These are phyloP conservation scores for Leccinum imitatum DNA, from an alignment of 768 basidiomycete species.

Conservation along the genomic window DNA sequence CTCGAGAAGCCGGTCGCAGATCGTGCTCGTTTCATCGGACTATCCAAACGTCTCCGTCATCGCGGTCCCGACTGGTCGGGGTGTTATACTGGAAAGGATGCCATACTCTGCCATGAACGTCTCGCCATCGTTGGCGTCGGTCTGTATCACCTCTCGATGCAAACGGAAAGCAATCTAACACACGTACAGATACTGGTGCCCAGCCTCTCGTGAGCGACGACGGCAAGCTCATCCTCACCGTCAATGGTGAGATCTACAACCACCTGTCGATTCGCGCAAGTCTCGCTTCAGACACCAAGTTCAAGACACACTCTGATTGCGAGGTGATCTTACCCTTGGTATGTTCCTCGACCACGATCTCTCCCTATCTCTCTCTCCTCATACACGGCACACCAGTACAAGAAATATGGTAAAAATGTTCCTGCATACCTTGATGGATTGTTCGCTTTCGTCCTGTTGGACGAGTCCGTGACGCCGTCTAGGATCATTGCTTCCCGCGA, in stretches of 20 bases:
- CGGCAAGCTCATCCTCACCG: slow-evolving; percentile 78
- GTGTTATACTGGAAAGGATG: slow-evolving; percentile 80
- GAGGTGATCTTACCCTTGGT: slow-evolving; percentile 96
- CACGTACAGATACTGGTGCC: slow-evolving; percentile 81
- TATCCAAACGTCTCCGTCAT: slow-evolving; percentile 88
- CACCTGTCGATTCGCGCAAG: slow-evolving; percentile 75
- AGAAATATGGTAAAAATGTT: slow-evolving; percentile 72
- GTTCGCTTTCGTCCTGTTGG: slow-evolving; percentile 97
- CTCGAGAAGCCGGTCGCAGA: slow-evolving; percentile 67
- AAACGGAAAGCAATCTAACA: neutral
- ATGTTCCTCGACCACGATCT: slow-evolving; percentile 22
- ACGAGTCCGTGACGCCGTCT: slow-evolving; percentile 86
- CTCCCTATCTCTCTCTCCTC: neutral
- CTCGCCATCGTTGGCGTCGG: slow-evolving; percentile 98
- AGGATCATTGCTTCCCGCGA: slow-evolving; percentile 95
- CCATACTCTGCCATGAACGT: slow-evolving; percentile 90
- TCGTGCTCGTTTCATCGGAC: slow-evolving; percentile 73
- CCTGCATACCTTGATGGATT: slow-evolving; percentile 91
- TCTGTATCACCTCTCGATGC: slow-evolving; percentile 37
- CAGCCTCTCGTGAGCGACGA: slow-evolving; percentile 91
- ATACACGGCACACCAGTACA: slow-evolving; percentile 56
- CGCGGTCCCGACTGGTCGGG: slow-evolving; percentile 99
- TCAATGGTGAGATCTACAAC: slow-evolving; percentile 99
- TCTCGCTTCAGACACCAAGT: slow-evolving; percentile 64
- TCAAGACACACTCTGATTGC: slow-evolving; percentile 98